These are phyloP conservation scores for Chytridium lagenaria DNA, from an alignment of 371 early-diverging fungal species.

Conservation along the genomic window DNA sequence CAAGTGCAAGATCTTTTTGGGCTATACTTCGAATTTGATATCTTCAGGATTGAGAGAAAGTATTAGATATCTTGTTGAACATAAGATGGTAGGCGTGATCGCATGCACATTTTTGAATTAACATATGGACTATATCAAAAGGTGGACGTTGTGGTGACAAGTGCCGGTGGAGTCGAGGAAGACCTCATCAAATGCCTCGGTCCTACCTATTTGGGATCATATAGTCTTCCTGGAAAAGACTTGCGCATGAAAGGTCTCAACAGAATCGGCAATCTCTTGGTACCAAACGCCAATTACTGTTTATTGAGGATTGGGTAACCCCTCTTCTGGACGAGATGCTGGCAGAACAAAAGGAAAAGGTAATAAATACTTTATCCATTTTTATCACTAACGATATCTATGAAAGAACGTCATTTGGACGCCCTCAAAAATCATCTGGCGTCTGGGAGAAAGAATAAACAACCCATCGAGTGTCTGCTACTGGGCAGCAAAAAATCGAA, in stretches of 20 bases:
- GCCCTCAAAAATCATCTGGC: conserved; percentile 90
- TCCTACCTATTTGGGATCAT: conserved; percentile 90
- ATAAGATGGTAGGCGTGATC: conserved; percentile 75
- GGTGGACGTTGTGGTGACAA: conserved; percentile 93
- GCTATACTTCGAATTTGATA: conserved; percentile 98
- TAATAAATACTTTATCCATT: conserved; percentile 22
- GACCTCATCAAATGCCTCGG: conserved; percentile 99
- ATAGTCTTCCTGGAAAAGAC: conserved; percentile 79
- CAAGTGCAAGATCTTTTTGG: conserved; percentile 96
- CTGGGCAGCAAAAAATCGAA: conserved; percentile 96
- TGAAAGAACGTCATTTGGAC: conserved; percentile 81
- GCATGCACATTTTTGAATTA: neutral
- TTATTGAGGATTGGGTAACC: conserved; percentile 95
- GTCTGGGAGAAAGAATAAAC: conserved; percentile 96
- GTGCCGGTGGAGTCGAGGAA: conserved; percentile 99
- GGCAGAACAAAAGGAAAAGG: conserved; percentile 80
- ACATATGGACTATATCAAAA: conserved; percentile 12
- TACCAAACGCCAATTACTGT: conserved; percentile 99
- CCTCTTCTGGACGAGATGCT: conserved; percentile 94
- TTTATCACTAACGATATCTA: neutral
- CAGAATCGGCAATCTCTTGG: conserved; percentile 98
- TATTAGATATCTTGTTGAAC: conserved; percentile 90
- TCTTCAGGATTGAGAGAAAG: conserved; percentile 97
- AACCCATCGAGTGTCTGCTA: conserved; percentile 96
- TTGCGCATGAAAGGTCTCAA: conserved; percentile 94